Evolutionary conservation across 805 yeast genomes (phyloP).

Genomic region (Schwanniomyces vanrijiae): DNA sequence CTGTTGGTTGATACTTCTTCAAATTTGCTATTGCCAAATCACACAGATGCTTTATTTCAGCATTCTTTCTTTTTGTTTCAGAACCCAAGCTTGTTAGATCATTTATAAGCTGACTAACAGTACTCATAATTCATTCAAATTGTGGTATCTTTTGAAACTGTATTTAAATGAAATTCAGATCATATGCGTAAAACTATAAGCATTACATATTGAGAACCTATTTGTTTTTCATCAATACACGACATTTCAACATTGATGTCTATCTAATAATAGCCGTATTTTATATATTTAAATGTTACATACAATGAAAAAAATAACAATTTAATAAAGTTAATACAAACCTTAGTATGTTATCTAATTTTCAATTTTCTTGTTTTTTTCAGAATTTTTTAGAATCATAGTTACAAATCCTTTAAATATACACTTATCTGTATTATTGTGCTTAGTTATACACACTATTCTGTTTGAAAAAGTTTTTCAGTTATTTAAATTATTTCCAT

Average conservation of each 20-base stretch:
- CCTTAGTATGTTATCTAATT: too few relatives aligned
- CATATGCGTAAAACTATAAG: not conserved
- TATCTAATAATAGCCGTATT: not conserved
- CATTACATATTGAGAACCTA: not conserved
- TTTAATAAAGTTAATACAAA: too few relatives aligned
- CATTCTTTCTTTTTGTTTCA: constrained; percentile 70
- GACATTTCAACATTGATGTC: not conserved
- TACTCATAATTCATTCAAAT: constrained; percentile 27
- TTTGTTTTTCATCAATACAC: not conserved
- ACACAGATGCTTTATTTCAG: constrained; percentile 60
- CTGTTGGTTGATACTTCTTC: constrained; percentile 4
- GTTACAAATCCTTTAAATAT: too few relatives aligned
- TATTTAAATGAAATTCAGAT: not conserved
- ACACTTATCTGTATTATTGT: too few relatives aligned
- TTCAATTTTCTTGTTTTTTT: too few relatives aligned
- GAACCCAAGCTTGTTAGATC: constrained; percentile 63
- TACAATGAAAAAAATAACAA: too few relatives aligned
- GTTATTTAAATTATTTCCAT: too few relatives aligned
- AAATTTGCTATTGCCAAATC: constrained; percentile 20
- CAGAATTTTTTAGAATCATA: too few relatives aligned
- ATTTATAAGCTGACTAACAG: constrained; percentile 46
- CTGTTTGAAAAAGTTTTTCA: too few relatives aligned
- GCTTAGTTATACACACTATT: too few relatives aligned
- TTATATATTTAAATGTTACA: too few relatives aligned
- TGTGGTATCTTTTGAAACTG: not conserved